Evolutionary conservation across 805 yeast genomes (phyloP), one percentile per base, ranked within the genome.

Genomic region (Nakazawaea wickerhamii): DNA sequence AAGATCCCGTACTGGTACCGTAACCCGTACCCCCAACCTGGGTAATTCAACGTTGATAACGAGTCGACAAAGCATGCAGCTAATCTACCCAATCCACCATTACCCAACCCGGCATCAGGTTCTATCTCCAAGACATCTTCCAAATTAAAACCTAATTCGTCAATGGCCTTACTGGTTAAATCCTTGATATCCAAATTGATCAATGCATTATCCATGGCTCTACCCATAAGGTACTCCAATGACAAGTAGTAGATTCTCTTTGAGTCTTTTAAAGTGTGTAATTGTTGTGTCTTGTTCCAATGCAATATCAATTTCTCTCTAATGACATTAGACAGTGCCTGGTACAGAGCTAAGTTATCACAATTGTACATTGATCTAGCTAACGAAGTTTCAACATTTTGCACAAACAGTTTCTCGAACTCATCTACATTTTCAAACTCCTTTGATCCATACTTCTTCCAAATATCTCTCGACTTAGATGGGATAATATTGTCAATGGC

Each of bases 11-110:
- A 89, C 63, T 88, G 88, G 67, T 89, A 89, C 59, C 95, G 82
- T 52, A 89, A 68, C 47, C 97, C 96, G 61, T 89, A 89, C 49
- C 97, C 97, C 97, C 97, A 89, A 40, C 95, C 95, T 14, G 95
- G 88, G 61, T 85, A 86, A 61, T 85, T 81, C 50, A 85, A 83
- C 4, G 95, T 80, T 27, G 93, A 78, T 59, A 89, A 67, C 1
- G 96, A 87, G 65, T 90, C 96, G 37, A 89, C 77, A 59, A 88
- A 89, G 64, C 96, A 90, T 17, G 96, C 96, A 18, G 96, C 96
- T 57, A 89, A 71, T 59, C 97, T 78, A 49, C 97, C 97, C 44
- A 89, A 69, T 50, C 97, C 97, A 58, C 97, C 97, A 57, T 90
- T 90, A 55, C 97, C 97, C 43, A 89, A 73, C 20, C 89, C 96